These are phyloP conservation scores for Thielaviopsis ethacetica DNA, from an alignment of 2,329 filamentous ascomycete species.

Conservation along the genomic window DNA sequence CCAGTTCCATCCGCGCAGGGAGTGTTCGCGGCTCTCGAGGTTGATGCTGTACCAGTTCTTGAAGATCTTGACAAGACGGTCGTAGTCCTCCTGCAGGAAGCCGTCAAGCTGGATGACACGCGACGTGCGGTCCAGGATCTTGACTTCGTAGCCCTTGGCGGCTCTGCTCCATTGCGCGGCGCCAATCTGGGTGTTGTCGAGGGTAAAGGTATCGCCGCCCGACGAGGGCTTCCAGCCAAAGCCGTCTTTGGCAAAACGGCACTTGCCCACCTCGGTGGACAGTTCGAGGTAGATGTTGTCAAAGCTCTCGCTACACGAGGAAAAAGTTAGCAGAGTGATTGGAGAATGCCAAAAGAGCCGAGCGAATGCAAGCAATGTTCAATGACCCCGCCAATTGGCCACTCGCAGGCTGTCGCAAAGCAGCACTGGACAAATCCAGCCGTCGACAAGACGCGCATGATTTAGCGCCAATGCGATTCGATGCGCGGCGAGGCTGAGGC, in stretches of 20 bases:
- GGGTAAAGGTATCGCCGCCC: conserved; percentile 82
- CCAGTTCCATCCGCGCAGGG: conserved; percentile 97
- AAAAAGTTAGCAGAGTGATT: background rate
- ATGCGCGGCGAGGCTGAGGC: background rate
- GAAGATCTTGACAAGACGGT: conserved; percentile 81
- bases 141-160: conserved; percentile 82
- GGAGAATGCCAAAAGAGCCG: no score
- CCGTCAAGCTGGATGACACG: conserved; percentile 88
- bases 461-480: no score
- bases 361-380: background rate
- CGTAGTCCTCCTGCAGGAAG: conserved; percentile 87
- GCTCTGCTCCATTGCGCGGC: conserved; percentile 90
- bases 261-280: conserved; percentile 82
- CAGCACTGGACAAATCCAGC: background rate
- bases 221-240: conserved; percentile 86
- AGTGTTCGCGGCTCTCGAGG: conserved; percentile 84
- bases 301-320: conserved; percentile 61
- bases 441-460: no score
- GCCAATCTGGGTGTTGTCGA: conserved; percentile 72
- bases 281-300: conserved; percentile 95
- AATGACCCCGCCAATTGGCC: background rate
- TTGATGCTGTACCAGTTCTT: conserved; percentile 96
- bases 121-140: conserved; percentile 70
- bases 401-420: background rate
- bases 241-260: conserved; percentile 84